phyloP scores from a whole-genome alignment of 441 rosid genomes.

The Lepidium campestre region DNA sequence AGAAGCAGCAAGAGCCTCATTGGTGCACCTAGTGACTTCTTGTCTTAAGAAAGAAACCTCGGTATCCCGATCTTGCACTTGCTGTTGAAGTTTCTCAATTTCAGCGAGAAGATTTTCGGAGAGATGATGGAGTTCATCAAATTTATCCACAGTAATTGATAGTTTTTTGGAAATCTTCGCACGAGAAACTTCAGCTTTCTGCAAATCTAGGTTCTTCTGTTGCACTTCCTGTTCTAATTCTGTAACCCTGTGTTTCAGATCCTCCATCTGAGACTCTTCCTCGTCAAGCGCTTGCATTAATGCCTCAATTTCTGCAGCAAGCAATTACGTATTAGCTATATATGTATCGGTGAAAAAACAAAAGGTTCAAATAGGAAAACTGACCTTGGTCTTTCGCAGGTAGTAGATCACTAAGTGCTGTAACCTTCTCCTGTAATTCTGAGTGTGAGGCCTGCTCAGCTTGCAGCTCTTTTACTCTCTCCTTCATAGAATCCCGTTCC shows the following conservation, averaged over 20 bases:
- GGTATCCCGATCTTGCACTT: slow-evolving; percentile 82
- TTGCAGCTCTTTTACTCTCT: slow-evolving; percentile 57
- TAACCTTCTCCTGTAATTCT: slow-evolving; percentile 58
- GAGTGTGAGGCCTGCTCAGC: slow-evolving; percentile 44
- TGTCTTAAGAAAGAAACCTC: slow-evolving; percentile 97
- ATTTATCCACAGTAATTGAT: slow-evolving; percentile 75
- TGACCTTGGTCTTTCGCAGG: slow-evolving; percentile 93
- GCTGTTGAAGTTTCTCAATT: slow-evolving; percentile 89
- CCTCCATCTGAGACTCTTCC: slow-evolving; percentile 97
- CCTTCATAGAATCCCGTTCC: slow-evolving; percentile 53
- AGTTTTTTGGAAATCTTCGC: slow-evolving; percentile 86
- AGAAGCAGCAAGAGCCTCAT: slow-evolving; percentile 78
- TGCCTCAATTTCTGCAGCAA: slow-evolving; percentile 76
- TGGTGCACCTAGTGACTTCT: slow-evolving; percentile 96
- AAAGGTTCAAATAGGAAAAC: slow-evolving; percentile 22
- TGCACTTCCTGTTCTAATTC: slow-evolving; percentile 59
- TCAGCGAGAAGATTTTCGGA: slow-evolving; percentile 82
- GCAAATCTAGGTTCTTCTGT: slow-evolving; percentile 63
- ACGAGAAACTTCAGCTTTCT: slow-evolving; percentile 79
- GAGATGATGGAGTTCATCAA: slow-evolving; percentile 94
- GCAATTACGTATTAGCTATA: slow-evolving; percentile 14
- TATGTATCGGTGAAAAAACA: neutral
- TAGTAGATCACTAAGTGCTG: slow-evolving; percentile 46
- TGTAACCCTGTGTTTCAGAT: slow-evolving; percentile 53
- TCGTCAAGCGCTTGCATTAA: slow-evolving; percentile 99